A percentile compares a stretch with the other conserved stretches of the same genome.
These are phyloP conservation scores for Clarireedia sp. DNA, from an alignment of 2,329 filamentous ascomycete species.

Conservation along the genomic window DNA sequence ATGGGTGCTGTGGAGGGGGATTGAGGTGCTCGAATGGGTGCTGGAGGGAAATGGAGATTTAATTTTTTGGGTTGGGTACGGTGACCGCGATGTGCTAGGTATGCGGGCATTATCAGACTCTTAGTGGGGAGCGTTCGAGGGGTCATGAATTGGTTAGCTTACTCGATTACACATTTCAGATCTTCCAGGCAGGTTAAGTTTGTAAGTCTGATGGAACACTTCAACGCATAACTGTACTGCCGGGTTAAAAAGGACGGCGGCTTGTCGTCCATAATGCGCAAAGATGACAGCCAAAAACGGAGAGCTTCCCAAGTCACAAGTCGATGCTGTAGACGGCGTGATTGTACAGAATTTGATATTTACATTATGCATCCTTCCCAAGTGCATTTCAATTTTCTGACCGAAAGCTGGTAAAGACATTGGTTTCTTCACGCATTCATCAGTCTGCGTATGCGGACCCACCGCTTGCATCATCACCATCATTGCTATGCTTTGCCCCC, in stretches of 20 bases:
- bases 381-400: no score
- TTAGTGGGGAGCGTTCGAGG: conserved; percentile 1
- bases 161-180: not conserved
- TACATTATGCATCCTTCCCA: not conserved
- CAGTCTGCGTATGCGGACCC: no score
- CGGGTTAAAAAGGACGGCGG: no score
- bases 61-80: conserved; percentile 21
- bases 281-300: no score
- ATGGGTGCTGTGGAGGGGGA: conserved; percentile 10
- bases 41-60: conserved; percentile 20
- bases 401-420: not conserved
- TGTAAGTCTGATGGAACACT: not conserved
- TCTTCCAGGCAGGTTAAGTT: no score
- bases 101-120: conserved; percentile 22
- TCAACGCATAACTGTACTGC: no score
- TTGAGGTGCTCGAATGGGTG: conserved; percentile 18
- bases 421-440: not conserved
- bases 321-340: not conserved
- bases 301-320: not conserved
- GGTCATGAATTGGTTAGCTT: not conserved
- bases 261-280: no score
- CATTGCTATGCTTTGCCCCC: not conserved
- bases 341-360: conserved; percentile 9
- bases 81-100: conserved; percentile 9
- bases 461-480: not conserved